Evolutionary conservation across 139 green algal species (phyloP), one percentile per base, ranked within the genome.

Genomic region (Nannochloris sp.): DNA sequence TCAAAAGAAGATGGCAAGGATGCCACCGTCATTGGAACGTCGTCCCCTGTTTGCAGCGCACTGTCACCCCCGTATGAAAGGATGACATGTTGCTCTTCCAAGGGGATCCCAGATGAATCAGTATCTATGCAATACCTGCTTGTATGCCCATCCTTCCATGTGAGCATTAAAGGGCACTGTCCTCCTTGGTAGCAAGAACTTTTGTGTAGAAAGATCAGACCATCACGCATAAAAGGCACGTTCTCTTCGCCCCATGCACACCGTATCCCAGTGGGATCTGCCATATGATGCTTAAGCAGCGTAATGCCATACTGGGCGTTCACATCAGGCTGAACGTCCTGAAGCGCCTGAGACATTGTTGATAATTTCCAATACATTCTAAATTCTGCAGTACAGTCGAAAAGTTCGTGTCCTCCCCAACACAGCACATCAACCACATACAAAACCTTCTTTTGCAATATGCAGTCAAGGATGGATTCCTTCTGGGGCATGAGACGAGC

Each of bases 101-200:
- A 60, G 16, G 11, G 10, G 16, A 51, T 9, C 31, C 70, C 64
- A 59, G 50, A 57, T 3, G 65, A 61, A 60, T 87, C 84, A 2
- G 82, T 88, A 53, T 88, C 85, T 7, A 90, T 59, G 5, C 82
- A 48, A 75, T 86, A 89, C 14, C 62, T 69, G 65, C 75, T 89
- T 78, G 85, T 94, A 0, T 55, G 55, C 0, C 69, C 56, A 59
- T 97, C 90, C 70, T 97, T 97, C 91, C 91, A 97, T 51, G 89
- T 54, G 44, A 97, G 71, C 4, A 78, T 79, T 49, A 97, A 79
- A 3, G 89, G 89, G 1, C 68, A 86, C 10, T 59, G 23, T 2
- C 79, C 87, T 0, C 76, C 61, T 4, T 12, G 51, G 76, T 97
- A 97, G 37, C 88, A 82, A 4, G 77, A 78, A 56, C 93, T 80